phyloP scores from a whole-genome alignment of 2,329 filamentous ascomycete species.

The Dactylellina drechsleri region DNA sequence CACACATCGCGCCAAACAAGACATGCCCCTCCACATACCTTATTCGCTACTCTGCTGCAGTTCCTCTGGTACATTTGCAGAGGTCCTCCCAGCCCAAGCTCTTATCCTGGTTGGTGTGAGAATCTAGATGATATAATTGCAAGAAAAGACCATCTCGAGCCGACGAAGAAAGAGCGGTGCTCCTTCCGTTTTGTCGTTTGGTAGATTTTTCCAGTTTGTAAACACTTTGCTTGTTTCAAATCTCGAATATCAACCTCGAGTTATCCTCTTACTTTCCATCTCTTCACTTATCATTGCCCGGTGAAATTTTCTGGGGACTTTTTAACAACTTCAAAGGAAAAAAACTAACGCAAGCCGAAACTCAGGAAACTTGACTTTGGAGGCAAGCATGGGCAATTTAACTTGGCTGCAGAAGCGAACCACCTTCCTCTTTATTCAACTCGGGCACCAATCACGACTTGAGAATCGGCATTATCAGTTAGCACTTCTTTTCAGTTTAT shows the following conservation, averaged over 20 bases:
- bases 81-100: conserved; percentile 52
- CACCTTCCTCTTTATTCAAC: conserved; percentile 52
- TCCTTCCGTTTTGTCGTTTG: conserved; percentile 47
- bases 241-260: conserved; percentile 31
- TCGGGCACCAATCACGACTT: conserved; percentile 46
- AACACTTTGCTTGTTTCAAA: conserved; percentile 24
- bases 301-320: background rate
- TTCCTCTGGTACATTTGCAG: conserved; percentile 30
- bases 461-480: conserved; percentile 46
- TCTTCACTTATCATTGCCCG: no score
- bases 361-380: conserved; percentile 38
- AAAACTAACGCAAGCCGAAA: conserved; percentile 8
- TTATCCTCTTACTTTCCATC: conserved; percentile 9
- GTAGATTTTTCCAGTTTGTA: conserved; percentile 15
- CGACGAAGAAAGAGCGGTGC: conserved; percentile 51
- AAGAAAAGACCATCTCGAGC: conserved; percentile 54
- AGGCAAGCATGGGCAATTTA: conserved; percentile 53
- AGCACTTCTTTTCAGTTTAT: conserved; percentile 26
- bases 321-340: background rate
- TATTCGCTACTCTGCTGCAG: conserved; percentile 37
- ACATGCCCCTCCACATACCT: conserved; percentile 55
- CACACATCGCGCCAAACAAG: conserved; percentile 50
- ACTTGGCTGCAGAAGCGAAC: conserved; percentile 54
- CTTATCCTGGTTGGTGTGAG: conserved; percentile 35
- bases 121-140: conserved; percentile 54